Percentiles rank a stretch among this genome's conserved stretches.
These are phyloP conservation scores for Avena eriantha DNA, from an alignment of 176 grass and related monocot species.

Conservation along the genomic window DNA sequence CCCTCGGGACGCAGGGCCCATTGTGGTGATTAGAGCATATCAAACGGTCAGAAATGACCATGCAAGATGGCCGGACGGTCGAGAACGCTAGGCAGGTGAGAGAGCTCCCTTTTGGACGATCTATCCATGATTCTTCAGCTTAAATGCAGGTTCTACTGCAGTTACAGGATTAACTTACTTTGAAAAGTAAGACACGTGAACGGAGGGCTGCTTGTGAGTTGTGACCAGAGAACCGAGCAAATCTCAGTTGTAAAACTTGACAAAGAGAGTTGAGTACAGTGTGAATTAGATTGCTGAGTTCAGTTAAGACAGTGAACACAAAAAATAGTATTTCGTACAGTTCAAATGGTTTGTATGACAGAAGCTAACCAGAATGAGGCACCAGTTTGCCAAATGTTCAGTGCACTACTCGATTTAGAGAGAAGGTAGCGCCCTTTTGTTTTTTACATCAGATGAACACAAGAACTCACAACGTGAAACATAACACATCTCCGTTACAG, in stretches of 20 bases:
- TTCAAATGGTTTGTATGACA: neutral
- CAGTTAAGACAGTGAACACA: neutral
- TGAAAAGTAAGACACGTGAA: neutral
- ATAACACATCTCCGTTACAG: constrained; percentile 15
- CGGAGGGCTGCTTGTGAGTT: neutral
- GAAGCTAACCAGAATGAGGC: neutral
- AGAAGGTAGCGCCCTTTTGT: neutral
- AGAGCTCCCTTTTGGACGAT: neutral
- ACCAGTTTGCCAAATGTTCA: neutral
- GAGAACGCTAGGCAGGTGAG: too few species aligned
- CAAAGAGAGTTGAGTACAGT: neutral
- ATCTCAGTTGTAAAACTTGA: neutral
- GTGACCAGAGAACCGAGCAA: neutral
- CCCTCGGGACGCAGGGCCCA: too few species aligned
- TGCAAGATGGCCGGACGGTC: too few species aligned
- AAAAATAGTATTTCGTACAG: too few species aligned
- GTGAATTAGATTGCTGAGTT: neutral
- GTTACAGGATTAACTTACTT: neutral
- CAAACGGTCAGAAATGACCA: too few species aligned
- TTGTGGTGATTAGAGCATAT: too few species aligned
- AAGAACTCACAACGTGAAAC: neutral
- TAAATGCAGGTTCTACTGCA: neutral
- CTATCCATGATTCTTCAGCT: neutral
- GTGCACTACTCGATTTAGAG: neutral
- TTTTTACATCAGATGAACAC: constrained; percentile 24